Evolutionary conservation across 352 stramenopile species (phyloP), one percentile per base, ranked within the genome.

Genomic region (Globisporangium iwayamae): DNA sequence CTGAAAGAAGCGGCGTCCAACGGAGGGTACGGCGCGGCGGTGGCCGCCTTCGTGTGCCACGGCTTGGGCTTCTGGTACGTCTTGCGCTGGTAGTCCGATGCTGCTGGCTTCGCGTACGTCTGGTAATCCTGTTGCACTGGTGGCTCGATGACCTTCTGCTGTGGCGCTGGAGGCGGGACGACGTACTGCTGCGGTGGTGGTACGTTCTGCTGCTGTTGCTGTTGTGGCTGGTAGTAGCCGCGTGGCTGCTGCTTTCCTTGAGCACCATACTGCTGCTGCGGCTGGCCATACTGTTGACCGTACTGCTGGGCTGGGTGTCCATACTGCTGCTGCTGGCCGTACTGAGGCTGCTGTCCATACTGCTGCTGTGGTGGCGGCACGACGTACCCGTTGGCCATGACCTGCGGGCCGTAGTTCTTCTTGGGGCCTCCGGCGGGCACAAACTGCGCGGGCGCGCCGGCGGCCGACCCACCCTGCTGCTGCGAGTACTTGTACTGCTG

Each of bases 371-470:
- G 65, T 28, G 65, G 68, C 9, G 65, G 60, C 30, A 38, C 32
- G 18, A 54, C 50, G 56, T 80, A 83, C 4, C 66, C 70, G 46
- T 83, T 85, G 14, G 76, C 76, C 11, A 64, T 70, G 7, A 84
- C 75, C 53, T 83, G 73, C 9, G 75, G 77, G 0, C 75, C 75
- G 11, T 71, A 30, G 32, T 69, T 71, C 46, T 75, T 76, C 67
- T 74, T 54, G 16, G 60, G 48, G 39, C 56, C 55, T 41, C 43
- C 45, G 14, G 56, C 43, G 1, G 64, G 57, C 2, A 64, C 64
- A 28, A 62, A 62, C 50, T 64, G 64, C 38, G 51, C 54, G 0
- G 56, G 58, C 5, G 58, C 32, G 25, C 67, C 25, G 28, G 71
- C 47, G 38, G 45, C 53, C 60, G 61, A 34, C 0, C n/a, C 63